A percentile compares a stretch with the other conserved stretches of the same genome.
Evolutionary conservation across 2,329 filamentous ascomycete species (phyloP).

Genomic region (Rhynchosporium secalis): DNA sequence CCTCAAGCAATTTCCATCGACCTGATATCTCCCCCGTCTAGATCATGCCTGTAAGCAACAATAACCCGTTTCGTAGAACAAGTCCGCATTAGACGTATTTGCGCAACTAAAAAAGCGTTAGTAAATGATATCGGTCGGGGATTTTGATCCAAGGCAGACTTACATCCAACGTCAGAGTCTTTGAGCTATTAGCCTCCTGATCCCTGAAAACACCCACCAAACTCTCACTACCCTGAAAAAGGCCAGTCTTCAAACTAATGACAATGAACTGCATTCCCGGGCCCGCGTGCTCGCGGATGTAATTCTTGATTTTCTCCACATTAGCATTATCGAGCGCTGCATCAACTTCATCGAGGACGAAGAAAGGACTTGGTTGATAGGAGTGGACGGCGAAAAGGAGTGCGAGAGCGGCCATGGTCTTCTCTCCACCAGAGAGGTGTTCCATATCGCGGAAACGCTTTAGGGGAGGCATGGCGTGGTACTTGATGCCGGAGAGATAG

Average conservation of each 20-base stretch:
- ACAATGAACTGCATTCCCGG: constrained; percentile 99
- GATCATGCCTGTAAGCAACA: background rate
- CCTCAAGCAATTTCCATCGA: background rate
- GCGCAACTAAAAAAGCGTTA: constrained; percentile 31
- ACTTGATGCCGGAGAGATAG: constrained; percentile 93
- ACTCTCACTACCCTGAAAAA: constrained; percentile 96
- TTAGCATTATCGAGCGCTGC: constrained; percentile 98
- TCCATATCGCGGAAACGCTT: constrained; percentile 99
- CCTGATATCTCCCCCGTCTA: background rate
- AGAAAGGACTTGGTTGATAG: constrained; percentile 94
- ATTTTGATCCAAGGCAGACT: constrained; percentile 47
- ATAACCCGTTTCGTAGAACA: background rate
- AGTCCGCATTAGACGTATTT: constrained; percentile 32
- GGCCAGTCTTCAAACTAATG: constrained; percentile 89
- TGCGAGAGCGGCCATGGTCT: constrained; percentile 97
- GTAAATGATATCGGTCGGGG: constrained; percentile 4
- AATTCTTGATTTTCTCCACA: constrained; percentile 92
- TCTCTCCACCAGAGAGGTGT: constrained; percentile 93
- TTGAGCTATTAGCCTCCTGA: constrained; percentile 88
- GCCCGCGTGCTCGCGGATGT: constrained; percentile 89
- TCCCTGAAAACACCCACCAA: constrained; percentile 95
- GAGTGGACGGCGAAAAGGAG: constrained; percentile 95
- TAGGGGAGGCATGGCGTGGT: constrained; percentile 96
- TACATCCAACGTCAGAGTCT: constrained; percentile 91
- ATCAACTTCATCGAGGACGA: constrained; percentile 97